Base-by-base conservation (phyloP, 805 yeast genomes). In the Millerozyma acaciae region DNA sequence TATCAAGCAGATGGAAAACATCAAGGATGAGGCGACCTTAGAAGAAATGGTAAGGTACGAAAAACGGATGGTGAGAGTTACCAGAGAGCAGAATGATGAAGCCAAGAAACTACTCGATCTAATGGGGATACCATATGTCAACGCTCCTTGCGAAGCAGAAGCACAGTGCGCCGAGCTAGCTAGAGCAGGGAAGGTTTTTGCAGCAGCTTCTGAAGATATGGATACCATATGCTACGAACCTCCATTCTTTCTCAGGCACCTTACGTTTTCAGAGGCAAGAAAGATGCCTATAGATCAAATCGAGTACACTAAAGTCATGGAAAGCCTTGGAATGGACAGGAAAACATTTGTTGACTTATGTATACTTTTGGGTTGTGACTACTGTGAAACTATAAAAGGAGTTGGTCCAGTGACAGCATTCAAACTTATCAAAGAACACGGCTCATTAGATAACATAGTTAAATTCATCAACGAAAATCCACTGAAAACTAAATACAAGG, bases 171-270 rank as follows among this genome's bases (percentile, higher is more conserved):
- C 98, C 0, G 93, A 79, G 42, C 62, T 93, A 30, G 97, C 97
- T 3, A 75, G 78, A 37, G 75, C 78, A 8, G 97, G 96, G 2
- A 88, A 87, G 52, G 97, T 90, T 0, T 93, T 80, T 54, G 98
- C 95, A 6, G 96, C 97, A 3, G 98, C 97, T 1, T 84, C 95
- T 5, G 98, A 93, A 57, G 98, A 93, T 76, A 93, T 93, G 98
- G 98, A 93, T 61, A 93, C 98, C 1, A 58, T 93, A 35, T 93
- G 97, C 51, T 93, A 90, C 54, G 80, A 78, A 36, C 85, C 97
- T 2, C 93, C 95, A 5, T 78, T 64, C 39, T 62, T 93, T 34
- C 68, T 93, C 40, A 75, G 98, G 44, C 95, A 93, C 55, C 70
- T 93, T 57, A 93, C 97, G 0, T 93, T 89, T 45, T 79, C 97